Conservation (phyloP, 1,139 yeast species). For the Pneumocystis sp. region DNA sequence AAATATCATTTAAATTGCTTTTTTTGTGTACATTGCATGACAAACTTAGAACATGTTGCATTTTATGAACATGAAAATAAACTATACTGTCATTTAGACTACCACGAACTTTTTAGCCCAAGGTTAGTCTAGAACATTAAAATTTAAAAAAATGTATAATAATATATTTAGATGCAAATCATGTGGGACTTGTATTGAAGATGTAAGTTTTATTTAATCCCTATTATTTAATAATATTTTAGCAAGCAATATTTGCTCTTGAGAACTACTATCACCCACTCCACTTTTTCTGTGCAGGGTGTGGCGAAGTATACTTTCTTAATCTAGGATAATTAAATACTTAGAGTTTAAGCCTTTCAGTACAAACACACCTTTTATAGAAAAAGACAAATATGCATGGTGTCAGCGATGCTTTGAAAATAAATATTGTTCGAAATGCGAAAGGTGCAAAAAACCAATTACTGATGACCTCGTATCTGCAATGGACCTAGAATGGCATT, state of each 20-base stretch:
- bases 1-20: slow-evolving; percentile 22
- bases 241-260: slow-evolving; percentile 22
- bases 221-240: not conserved
- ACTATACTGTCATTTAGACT: slow-evolving; percentile 25
- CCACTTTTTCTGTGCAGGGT: slow-evolving; percentile 25
- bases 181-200: slow-evolving; percentile 24
- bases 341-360: not conserved
- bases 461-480: not conserved
- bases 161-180: slow-evolving; percentile 20
- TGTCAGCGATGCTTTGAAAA: slow-evolving; percentile 21
- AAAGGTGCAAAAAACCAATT: slow-evolving; percentile 22
- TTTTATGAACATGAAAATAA: slow-evolving; percentile 18
- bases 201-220: slow-evolving; percentile 1
- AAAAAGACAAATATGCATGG: slow-evolving; percentile 19
- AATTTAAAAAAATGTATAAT: not conserved
- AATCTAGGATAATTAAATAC: not conserved
- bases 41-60: slow-evolving; percentile 23
- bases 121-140: not conserved
- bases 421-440: slow-evolving; percentile 22
- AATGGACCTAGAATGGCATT: not conserved
- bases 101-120: slow-evolving; percentile 22
- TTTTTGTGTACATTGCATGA: slow-evolving; percentile 20
- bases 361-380: not conserved
- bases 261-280: slow-evolving; percentile 23
- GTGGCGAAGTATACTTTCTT: slow-evolving; percentile 11